Evolutionary conservation across 495 filamentous ascomycete species (phyloP).

Genomic region (Trichoderma virens): DNA sequence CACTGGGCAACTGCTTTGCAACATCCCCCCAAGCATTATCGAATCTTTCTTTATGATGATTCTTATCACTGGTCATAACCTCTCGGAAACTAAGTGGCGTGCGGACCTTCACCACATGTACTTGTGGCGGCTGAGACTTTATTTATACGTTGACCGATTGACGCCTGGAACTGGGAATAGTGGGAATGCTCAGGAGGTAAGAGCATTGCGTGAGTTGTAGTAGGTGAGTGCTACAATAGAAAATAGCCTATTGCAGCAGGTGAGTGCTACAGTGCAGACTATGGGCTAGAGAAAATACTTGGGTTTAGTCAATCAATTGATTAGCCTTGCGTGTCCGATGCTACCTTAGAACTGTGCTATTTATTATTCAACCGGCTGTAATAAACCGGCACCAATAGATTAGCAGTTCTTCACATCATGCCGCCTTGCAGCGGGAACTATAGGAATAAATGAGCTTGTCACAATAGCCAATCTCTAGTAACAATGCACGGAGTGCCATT

Average conservation of each 20-base stretch:
- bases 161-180: not conserved
- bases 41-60: constrained; percentile 35
- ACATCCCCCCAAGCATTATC: constrained; percentile 34
- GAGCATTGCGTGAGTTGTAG: too few species aligned
- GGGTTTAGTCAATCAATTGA: not conserved
- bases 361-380: too few species aligned
- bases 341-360: too few species aligned
- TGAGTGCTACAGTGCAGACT: not conserved
- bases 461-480: too few species aligned
- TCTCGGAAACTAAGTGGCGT: not conserved
- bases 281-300: not conserved
- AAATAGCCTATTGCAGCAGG: not conserved
- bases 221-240: too few species aligned
- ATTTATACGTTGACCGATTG: not conserved
- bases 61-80: constrained; percentile 31
- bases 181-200: not conserved
- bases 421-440: too few species aligned
- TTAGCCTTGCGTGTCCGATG: too few species aligned
- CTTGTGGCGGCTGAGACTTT: not conserved
- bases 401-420: too few species aligned
- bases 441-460: too few species aligned
- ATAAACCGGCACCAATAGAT: too few species aligned
- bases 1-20: constrained; percentile 33
- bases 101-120: not conserved
- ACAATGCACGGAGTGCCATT: too few species aligned